Evolutionary conservation across 192 early-diverging fungal species (phyloP).

Genomic region (Coemansia sp.): DNA sequence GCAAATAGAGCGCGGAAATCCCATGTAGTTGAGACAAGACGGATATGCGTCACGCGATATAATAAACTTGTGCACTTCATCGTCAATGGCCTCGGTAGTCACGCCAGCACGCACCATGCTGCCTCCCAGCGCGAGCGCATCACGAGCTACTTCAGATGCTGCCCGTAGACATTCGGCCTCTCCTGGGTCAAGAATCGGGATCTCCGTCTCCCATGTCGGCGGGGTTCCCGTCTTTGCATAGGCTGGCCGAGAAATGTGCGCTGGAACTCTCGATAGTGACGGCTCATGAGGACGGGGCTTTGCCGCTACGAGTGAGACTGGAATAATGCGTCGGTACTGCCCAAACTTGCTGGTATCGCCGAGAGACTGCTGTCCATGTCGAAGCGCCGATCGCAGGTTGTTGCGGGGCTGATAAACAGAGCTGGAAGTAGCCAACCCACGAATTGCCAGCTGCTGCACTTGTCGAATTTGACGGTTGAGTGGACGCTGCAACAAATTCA

Average conservation of each 20-base stretch:
- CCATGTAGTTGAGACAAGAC: slow-evolving; percentile 75
- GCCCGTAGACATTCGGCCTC: slow-evolving; percentile 49
- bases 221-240: slow-evolving; percentile 60
- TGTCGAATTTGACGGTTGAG: neutral
- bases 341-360: slow-evolving; percentile 16
- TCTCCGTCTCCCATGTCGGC: slow-evolving; percentile 44
- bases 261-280: slow-evolving; percentile 29
- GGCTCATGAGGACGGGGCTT: slow-evolving; percentile 36
- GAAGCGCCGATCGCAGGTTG: slow-evolving; percentile 8
- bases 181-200: slow-evolving; percentile 44
- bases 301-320: slow-evolving; percentile 13
- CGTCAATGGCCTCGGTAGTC: slow-evolving; percentile 57
- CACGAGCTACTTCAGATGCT: slow-evolving; percentile 59
- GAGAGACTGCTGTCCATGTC: neutral
- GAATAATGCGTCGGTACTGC: slow-evolving; percentile 27
- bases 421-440: neutral
- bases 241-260: slow-evolving; percentile 54
- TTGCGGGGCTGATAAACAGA: slow-evolving; percentile 5
- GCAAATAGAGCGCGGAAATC: slow-evolving; percentile 74
- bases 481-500: neutral
- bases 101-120: slow-evolving; percentile 51
- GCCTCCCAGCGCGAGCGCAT: slow-evolving; percentile 58
- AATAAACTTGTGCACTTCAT: slow-evolving; percentile 57
- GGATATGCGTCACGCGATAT: slow-evolving; percentile 63
- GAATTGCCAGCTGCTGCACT: neutral